Conservation (phyloP, 1,139 yeast genomes). For the Blastobotrys ciferrii region DNA sequence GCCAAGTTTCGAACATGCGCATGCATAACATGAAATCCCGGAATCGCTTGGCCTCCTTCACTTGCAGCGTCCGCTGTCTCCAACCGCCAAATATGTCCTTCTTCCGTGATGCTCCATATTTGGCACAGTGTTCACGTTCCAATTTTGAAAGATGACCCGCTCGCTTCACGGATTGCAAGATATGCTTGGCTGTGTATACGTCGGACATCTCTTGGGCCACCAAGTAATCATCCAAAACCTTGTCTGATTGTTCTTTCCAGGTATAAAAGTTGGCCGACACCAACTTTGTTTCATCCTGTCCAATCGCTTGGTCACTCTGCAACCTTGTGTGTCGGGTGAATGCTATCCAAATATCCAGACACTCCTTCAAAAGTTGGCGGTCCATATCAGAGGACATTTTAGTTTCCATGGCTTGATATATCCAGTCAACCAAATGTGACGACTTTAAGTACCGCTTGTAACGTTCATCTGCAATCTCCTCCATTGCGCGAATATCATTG, state of each 20-base stretch:
- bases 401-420: conserved; percentile 3
- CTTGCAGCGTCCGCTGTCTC: conserved; percentile 19
- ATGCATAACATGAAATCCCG: conserved; percentile 21
- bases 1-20: conserved; percentile 22
- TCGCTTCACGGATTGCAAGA: conserved; percentile 7
- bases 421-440: conserved; percentile 2
- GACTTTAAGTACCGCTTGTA: not conserved
- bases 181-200: conserved; percentile 7
- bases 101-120: not conserved
- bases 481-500: not conserved
- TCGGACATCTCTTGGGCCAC: conserved; percentile 11
- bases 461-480: not conserved
- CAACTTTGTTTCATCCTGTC: conserved; percentile 3
- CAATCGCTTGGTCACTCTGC: not conserved
- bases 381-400: not conserved
- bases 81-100: conserved; percentile 18
- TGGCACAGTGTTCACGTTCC: not conserved
- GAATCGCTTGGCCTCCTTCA: conserved; percentile 24
- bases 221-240: conserved; percentile 3
- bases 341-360: not conserved
- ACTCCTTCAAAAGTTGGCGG: not conserved
- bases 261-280: conserved; percentile 1
- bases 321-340: not conserved
- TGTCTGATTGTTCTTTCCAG: conserved; percentile 13
- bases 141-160: conserved; percentile 4